A percentile compares a stretch with the other conserved stretches of the same genome.
Evolutionary conservation across 495 filamentous ascomycete species (phyloP).

Genomic region (Tetracladium marchalianum): DNA sequence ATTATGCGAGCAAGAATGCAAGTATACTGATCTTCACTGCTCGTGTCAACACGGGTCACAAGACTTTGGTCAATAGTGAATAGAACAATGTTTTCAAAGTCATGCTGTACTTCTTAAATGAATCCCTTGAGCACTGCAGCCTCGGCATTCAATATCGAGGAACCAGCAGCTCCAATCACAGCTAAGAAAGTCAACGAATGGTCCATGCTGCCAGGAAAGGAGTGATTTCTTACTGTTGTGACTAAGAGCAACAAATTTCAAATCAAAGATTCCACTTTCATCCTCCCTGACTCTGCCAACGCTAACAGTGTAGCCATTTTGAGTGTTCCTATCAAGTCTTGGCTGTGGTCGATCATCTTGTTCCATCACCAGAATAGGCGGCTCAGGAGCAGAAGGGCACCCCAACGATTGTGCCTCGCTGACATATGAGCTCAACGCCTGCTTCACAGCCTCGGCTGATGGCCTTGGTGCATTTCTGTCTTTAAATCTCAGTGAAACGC

Average conservation of each 20-base stretch:
- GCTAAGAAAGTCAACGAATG: constrained; percentile 30
- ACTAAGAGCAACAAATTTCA: constrained; percentile 72
- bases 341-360: constrained; percentile 77
- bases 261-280: constrained; percentile 66
- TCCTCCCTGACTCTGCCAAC: constrained; percentile 71
- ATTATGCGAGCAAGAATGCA: no score
- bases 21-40: no score
- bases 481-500: constrained; percentile 66
- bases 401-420: constrained; percentile 66
- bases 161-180: constrained; percentile 89
- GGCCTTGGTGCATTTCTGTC: constrained; percentile 24
- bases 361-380: constrained; percentile 68
- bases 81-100: no score
- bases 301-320: constrained; percentile 61
- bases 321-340: constrained; percentile 67
- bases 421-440: constrained; percentile 60
- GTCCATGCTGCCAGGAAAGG: not conserved
- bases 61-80: no score
- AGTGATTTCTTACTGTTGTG: constrained; percentile 62
- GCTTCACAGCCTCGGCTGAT: constrained; percentile 54
- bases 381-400: constrained; percentile 64
- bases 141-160: constrained; percentile 89
- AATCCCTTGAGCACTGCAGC: constrained; percentile 85
- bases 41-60: no score
- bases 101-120: constrained; percentile 22